Evolutionary conservation across 1,139 yeast genomes (phyloP), one percentile per base, ranked within the genome.

Genomic region (Yamadazyma taylorii): DNA sequence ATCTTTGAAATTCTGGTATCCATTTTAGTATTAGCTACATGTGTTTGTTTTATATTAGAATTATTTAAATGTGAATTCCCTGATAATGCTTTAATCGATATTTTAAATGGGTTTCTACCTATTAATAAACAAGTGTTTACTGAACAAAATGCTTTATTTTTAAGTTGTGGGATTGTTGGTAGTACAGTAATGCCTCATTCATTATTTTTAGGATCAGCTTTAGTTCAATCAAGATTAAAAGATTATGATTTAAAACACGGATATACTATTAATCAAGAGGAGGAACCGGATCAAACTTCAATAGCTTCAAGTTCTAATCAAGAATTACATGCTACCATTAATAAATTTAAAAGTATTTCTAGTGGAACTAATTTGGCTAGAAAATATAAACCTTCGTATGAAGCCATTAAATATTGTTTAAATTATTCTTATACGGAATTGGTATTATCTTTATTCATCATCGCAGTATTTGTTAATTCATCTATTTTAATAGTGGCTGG

Each of bases 151-250:
- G 86, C 86, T 0, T 60, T 81, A 26, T 84, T 82, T 51, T 62
- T 84, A 41, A 74, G 84, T 46, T 69, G 86, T 55, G 92, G 88
- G 6, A 84, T 84, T 40, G 76, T 84, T 14, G 94, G 94, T 24
- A 85, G 89, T 33, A 84, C 92, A 0, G 90, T 84, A 6, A 85
- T 85, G 94, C 92, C 94, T 2, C 92, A 84, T 52, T 81, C 89
- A 0, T 66, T 85, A 39, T 84, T 77, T 49, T 64, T 85, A 39
- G 92, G 92, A 1, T 81, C 89, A 0, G 86, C 87, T 5, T 70
- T 85, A 37, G 92, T 84, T 3, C 89, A 83, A 52, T 80, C 90
- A 12, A 68, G 94, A 50, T 62, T 81, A 42, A 79, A 78, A 53
- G 88, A 83, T 33, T 81, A 67, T 47, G 88, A 81, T 51, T 58